phyloP scores from a whole-genome alignment of 371 early-diverging fungal genomes.

The Saksenaea vasiformis region DNA sequence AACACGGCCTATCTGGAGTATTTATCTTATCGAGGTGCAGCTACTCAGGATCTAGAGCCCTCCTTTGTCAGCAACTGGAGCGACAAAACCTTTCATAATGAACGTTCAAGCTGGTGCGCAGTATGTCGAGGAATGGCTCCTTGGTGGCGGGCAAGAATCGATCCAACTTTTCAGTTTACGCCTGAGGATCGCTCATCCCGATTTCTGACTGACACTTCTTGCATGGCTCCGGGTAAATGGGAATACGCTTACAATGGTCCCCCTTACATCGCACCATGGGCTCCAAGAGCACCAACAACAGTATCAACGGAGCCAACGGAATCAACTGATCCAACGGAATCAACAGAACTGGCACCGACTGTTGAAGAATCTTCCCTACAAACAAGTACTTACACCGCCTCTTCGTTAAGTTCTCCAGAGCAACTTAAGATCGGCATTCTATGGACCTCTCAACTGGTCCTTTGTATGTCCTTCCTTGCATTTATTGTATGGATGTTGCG shows the following conservation, averaged over 20 bases:
- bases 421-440: not conserved
- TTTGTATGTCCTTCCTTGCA: not conserved
- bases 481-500: not conserved
- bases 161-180: not conserved
- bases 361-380: too few species aligned
- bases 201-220: slow-evolving; percentile 28
- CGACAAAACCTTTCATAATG: slow-evolving; percentile 18
- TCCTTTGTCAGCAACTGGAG: slow-evolving; percentile 35
- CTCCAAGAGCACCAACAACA: not conserved
- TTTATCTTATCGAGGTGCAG: slow-evolving; percentile 29
- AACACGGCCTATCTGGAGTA: slow-evolving; percentile 42
- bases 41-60: slow-evolving; percentile 31
- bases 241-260: slow-evolving; percentile 28
- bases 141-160: slow-evolving; percentile 28
- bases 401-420: not conserved
- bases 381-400: too few species aligned
- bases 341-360: not conserved
- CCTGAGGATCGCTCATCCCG: slow-evolving; percentile 5
- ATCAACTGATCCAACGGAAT: not conserved
- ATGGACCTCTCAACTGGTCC: not conserved
- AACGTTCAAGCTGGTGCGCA: slow-evolving; percentile 36
- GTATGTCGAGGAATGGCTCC: slow-evolving; percentile 37
- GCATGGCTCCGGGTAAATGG: slow-evolving; percentile 34
- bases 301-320: not conserved
- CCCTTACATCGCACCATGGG: slow-evolving; percentile 21